A percentile compares a stretch with the other conserved stretches of the same genome.
Conservation (phyloP, 768 basidiomycete species). For the Hygrophoropsis aurantiaca region DNA sequence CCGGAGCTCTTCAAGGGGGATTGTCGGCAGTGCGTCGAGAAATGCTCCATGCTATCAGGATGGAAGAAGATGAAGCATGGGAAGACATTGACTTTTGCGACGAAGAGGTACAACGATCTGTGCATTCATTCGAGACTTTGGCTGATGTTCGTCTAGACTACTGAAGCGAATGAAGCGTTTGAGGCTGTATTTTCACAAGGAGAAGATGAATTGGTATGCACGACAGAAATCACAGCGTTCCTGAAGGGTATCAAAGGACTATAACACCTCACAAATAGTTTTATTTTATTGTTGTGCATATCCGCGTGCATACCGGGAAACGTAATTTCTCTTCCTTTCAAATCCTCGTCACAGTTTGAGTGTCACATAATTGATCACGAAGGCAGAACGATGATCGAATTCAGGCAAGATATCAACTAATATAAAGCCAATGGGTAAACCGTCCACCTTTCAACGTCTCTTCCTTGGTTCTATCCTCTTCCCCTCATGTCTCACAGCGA, state of each 20-base stretch:
- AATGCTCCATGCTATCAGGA: slow-evolving; percentile 70
- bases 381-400: no score
- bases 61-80: slow-evolving; percentile 81
- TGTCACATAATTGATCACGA: no score
- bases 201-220: slow-evolving; percentile 49
- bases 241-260: slow-evolving; percentile 57
- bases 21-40: slow-evolving; percentile 72
- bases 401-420: no score
- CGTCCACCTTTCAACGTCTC: no score
- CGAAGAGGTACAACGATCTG: slow-evolving; percentile 48
- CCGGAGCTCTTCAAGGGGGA: slow-evolving; percentile 56
- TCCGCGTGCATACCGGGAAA: no score
- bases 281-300: background rate
- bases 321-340: no score
- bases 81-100: slow-evolving; percentile 65
- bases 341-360: no score
- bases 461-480: background rate
- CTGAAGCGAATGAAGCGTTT: slow-evolving; percentile 55
- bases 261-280: slow-evolving; percentile 23
- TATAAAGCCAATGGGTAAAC: slow-evolving; percentile 2
- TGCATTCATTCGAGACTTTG: background rate
- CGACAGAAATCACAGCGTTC: slow-evolving; percentile 55
- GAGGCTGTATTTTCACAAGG: slow-evolving; percentile 65
- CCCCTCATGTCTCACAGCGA: slow-evolving; percentile 42
- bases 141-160: slow-evolving; percentile 43